Percentiles rank a stretch among this genome's conserved stretches.
phyloP scores from a whole-genome alignment of 768 basidiomycete genomes.

The Chiua virens region DNA sequence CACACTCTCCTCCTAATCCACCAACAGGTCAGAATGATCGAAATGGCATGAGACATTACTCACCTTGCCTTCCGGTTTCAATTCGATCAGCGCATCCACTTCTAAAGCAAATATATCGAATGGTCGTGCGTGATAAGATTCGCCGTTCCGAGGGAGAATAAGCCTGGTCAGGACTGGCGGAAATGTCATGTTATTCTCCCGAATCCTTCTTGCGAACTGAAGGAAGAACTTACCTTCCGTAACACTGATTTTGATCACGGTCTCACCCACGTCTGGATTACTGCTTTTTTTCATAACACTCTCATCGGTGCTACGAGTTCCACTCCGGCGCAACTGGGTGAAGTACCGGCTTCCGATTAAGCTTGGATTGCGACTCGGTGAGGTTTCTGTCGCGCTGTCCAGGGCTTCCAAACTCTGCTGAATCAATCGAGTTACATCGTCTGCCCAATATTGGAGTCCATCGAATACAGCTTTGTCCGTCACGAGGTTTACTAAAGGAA shows the following conservation, averaged over 20 bases:
- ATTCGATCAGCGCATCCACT: conserved; percentile 59
- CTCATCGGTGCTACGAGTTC: conserved; percentile 44
- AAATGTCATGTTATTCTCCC: not conserved
- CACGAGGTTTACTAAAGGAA: conserved; percentile 65
- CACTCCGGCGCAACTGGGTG: conserved; percentile 36
- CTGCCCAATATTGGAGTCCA: conserved; percentile 82
- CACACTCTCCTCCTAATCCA: conserved; percentile 64
- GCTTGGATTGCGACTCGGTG: conserved; percentile 54
- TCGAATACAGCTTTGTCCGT: conserved; percentile 70
- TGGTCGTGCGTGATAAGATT: conserved; percentile 35
- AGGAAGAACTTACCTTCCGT: conserved; percentile 38
- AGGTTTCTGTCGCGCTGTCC: conserved; percentile 28
- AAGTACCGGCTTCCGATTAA: conserved; percentile 84
- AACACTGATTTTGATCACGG: conserved; percentile 49
- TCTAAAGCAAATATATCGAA: conserved; percentile 64
- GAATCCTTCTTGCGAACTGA: not conserved
- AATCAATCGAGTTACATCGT: conserved; percentile 76
- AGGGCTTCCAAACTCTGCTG: conserved; percentile 40
- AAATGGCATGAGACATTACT: conserved; percentile 7
- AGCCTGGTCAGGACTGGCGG: conserved; percentile 42
- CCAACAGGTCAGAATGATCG: conserved; percentile 2
- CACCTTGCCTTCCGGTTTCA: conserved; percentile 74
- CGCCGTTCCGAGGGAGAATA: conserved; percentile 46
- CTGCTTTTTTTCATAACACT: conserved; percentile 32
- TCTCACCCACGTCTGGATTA: conserved; percentile 36